Conservation (phyloP, 2,329 filamentous ascomycete genomes). For the Scopulariopsis brevicaulis region DNA sequence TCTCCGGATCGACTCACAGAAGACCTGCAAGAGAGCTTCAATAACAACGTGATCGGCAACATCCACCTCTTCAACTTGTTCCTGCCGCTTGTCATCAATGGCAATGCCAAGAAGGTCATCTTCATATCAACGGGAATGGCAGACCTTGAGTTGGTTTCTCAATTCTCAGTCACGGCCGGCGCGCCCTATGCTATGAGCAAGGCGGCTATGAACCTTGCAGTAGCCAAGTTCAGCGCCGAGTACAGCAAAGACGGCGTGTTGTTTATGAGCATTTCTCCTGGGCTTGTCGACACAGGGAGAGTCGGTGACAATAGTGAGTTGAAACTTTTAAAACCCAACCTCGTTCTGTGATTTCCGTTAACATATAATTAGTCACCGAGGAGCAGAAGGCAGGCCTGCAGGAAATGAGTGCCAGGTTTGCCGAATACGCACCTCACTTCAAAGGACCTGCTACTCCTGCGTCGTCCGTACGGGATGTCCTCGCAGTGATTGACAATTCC, state of each 20-base stretch:
- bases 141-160: slow-evolving; percentile 28
- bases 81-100: slow-evolving; percentile 37
- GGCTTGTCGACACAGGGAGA: background rate
- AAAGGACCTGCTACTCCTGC: background rate
- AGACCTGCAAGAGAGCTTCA: slow-evolving; percentile 16
- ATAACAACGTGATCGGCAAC: slow-evolving; percentile 38
- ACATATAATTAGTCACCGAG: background rate
- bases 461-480: background rate
- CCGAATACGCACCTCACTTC: background rate
- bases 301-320: background rate
- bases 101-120: slow-evolving; percentile 41
- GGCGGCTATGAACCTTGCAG: slow-evolving; percentile 32
- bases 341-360: too few relatives aligned
- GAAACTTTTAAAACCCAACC: background rate
- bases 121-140: slow-evolving; percentile 34
- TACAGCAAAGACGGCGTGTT: slow-evolving; percentile 35
- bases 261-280: slow-evolving; percentile 20
- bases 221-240: slow-evolving; percentile 37
- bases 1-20: slow-evolving; percentile 6
- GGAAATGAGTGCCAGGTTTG: background rate
- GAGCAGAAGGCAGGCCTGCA: background rate
- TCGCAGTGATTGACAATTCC: background rate
- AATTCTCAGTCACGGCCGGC: too few relatives aligned
- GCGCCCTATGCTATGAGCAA: slow-evolving; percentile 33
- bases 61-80: slow-evolving; percentile 42